phyloP scores from a whole-genome alignment of 768 basidiomycete species.

The Kwoniella dejecticola region DNA sequence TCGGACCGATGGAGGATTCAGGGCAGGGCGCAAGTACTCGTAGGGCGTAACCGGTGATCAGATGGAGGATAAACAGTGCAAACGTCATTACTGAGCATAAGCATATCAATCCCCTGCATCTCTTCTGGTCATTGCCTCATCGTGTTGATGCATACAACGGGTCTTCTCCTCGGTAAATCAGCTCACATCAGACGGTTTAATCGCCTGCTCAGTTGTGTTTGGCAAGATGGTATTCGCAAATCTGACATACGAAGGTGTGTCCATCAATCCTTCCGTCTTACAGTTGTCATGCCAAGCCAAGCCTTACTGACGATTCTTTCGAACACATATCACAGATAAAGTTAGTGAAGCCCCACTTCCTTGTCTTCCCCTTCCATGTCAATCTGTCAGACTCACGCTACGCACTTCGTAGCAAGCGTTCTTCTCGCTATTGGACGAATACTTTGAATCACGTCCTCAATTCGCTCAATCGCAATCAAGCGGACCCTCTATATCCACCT shows the following conservation, averaged over 20 bases:
- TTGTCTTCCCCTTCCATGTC: background rate
- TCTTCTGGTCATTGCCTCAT: too few relatives aligned
- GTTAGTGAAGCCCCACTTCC: background rate
- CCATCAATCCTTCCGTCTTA: background rate
- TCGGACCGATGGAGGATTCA: background rate
- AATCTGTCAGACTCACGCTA: too few relatives aligned
- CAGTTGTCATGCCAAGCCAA: slow-evolving; percentile 7
- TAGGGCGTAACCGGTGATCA: too few relatives aligned
- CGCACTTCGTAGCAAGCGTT: slow-evolving; percentile 51
- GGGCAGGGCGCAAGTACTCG: too few relatives aligned
- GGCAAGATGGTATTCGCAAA: slow-evolving; percentile 38
- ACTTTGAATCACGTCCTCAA: slow-evolving; percentile 48
- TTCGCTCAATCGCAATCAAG: slow-evolving; percentile 9
- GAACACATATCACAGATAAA: slow-evolving; percentile 10
- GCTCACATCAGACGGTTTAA: too few relatives aligned
- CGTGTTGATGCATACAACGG: too few relatives aligned
- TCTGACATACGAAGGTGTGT: slow-evolving; percentile 43
- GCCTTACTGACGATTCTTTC: background rate
- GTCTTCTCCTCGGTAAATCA: too few relatives aligned
- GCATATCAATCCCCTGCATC: too few relatives aligned
- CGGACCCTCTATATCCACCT: slow-evolving; percentile 5
- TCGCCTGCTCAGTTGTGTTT: too few relatives aligned
- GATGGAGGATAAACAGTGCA: too few relatives aligned
- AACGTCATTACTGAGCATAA: too few relatives aligned
- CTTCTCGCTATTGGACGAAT: slow-evolving; percentile 50